Evolutionary conservation across 2,329 filamentous ascomycete genomes (phyloP).

Genomic region (Macrophomina phaseolina): DNA sequence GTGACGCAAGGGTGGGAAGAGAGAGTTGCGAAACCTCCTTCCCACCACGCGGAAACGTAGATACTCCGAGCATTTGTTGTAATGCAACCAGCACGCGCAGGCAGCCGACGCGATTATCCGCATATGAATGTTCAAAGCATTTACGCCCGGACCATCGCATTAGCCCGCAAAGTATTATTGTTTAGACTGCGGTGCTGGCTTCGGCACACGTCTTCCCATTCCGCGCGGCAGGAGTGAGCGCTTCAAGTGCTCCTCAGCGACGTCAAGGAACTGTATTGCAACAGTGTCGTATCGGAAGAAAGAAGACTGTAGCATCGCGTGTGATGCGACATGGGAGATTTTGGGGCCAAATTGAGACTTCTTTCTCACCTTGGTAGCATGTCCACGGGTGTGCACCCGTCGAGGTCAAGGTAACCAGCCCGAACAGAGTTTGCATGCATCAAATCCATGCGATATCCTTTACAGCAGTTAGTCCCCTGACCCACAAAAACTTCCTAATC

Average conservation of each 20-base stretch:
- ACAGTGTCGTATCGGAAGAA: neutral
- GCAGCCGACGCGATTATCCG: too few relatives aligned
- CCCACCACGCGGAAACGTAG: too few relatives aligned
- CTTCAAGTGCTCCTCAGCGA: neutral
- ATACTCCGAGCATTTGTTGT: too few relatives aligned
- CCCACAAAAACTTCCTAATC: neutral
- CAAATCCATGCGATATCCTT: conserved; percentile 63
- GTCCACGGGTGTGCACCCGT: conserved; percentile 75
- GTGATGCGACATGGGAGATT: conserved; percentile 1
- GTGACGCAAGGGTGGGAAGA: too few relatives aligned
- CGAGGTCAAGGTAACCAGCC: conserved; percentile 78
- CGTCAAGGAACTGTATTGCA: neutral
- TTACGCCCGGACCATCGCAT: too few relatives aligned
- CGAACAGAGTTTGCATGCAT: conserved; percentile 76
- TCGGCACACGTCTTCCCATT: too few relatives aligned
- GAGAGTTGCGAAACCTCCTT: too few relatives aligned
- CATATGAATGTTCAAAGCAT: too few relatives aligned
- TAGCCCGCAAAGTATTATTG: too few relatives aligned
- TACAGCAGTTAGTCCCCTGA: conserved; percentile 22
- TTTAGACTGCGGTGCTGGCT: too few relatives aligned
- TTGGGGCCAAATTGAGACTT: neutral
- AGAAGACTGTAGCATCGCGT: neutral
- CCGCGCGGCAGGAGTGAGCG: too few relatives aligned
- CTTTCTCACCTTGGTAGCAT: conserved; percentile 70
- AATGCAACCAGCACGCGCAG: too few relatives aligned